These are phyloP conservation scores for Sarocladium kiliense DNA, from an alignment of 2,329 filamentous ascomycete species.

Conservation along the genomic window DNA sequence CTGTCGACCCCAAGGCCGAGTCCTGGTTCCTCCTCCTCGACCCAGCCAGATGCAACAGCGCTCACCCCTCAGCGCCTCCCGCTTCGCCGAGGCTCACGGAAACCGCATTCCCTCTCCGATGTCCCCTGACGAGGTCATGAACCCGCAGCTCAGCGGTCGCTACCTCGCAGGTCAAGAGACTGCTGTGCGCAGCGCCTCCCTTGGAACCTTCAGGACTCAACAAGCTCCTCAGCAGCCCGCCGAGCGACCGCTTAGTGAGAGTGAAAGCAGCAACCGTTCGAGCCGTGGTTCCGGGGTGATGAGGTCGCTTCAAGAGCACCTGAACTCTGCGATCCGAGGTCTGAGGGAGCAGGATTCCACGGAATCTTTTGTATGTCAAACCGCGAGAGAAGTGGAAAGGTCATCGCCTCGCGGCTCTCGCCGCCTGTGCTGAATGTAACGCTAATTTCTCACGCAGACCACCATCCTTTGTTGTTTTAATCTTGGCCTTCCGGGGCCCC, in stretches of 20 bases:
- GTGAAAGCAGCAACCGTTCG: too few relatives aligned
- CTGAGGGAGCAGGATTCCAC: constrained; percentile 11
- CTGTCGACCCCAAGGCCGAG: background rate
- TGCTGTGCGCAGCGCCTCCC: background rate
- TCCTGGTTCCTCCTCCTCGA: background rate
- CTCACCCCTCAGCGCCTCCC: background rate
- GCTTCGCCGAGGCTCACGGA: background rate
- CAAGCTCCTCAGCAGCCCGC: background rate
- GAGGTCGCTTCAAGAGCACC: background rate
- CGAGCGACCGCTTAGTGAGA: background rate
- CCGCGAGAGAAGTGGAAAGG: constrained; percentile 11
- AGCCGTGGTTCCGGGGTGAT: background rate
- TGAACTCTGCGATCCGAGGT: background rate
- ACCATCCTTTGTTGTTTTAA: too few relatives aligned
- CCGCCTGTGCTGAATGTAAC: too few relatives aligned
- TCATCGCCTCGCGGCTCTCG: background rate
- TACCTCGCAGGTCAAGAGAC: background rate
- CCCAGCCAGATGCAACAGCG: background rate
- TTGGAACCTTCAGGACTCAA: background rate
- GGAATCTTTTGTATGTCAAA: constrained; percentile 15
- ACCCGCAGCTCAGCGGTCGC: background rate
- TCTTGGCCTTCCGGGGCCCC: too few relatives aligned
- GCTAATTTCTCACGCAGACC: too few relatives aligned
- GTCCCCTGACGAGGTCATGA: background rate
- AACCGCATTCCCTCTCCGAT: background rate